These are phyloP conservation scores for Fagopyrum homotropicum DNA, from an alignment of 148 eudicot species.

Conservation along the genomic window DNA sequence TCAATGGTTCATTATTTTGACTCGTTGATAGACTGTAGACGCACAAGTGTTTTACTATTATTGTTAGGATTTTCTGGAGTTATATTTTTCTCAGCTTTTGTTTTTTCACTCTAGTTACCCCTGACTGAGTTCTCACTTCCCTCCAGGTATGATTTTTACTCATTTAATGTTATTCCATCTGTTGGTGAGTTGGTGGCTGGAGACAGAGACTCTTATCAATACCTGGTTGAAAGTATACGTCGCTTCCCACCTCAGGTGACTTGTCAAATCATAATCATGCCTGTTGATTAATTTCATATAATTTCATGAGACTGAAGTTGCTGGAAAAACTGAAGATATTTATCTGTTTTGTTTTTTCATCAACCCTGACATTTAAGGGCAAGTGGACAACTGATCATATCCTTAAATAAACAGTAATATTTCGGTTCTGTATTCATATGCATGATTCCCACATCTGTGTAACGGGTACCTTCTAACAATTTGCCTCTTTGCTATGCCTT, in stretches of 20 bases:
- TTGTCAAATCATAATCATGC: neutral
- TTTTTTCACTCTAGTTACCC: neutral
- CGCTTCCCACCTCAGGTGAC: conserved; percentile 88
- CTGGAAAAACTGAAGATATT: neutral
- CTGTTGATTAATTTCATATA: neutral
- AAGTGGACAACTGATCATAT: neutral
- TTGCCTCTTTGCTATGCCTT: too few species aligned
- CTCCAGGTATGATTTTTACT: conserved; percentile 87
- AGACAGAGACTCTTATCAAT: conserved; percentile 87
- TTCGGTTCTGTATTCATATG: neutral
- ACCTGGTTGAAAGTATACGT: conserved; percentile 91
- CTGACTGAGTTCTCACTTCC: neutral
- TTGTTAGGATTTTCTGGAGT: neutral
- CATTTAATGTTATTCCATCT: conserved; percentile 75
- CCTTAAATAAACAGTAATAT: neutral
- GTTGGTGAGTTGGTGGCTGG: conserved; percentile 77
- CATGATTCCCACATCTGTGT: neutral
- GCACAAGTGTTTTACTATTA: neutral
- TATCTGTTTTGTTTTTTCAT: too few species aligned
- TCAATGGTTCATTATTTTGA: neutral
- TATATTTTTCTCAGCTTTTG: neutral
- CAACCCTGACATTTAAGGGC: too few species aligned
- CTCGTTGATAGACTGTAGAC: neutral
- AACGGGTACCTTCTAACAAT: neutral
- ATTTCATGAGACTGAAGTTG: neutral